Evolutionary conservation across 352 stramenopile genomes (phyloP).

Genomic region (Phytophthora fragariaefolia): DNA sequence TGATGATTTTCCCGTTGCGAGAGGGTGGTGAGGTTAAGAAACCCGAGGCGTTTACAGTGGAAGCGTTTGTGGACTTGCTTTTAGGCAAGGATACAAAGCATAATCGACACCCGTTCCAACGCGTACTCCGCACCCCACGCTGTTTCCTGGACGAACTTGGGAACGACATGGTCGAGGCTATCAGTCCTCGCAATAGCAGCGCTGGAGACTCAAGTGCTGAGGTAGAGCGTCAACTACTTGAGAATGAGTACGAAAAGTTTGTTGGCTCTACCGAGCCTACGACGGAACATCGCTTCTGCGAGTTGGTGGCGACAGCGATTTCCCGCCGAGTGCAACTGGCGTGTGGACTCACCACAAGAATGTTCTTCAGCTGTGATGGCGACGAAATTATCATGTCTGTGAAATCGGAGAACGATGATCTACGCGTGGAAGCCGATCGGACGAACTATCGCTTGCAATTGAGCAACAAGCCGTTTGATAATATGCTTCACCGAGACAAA

Average conservation of each 20-base stretch:
- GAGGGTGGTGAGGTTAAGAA: slow-evolving; percentile 64
- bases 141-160: slow-evolving; percentile 70
- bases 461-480: slow-evolving; percentile 72
- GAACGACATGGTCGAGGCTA: slow-evolving; percentile 39
- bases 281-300: slow-evolving; percentile 62
- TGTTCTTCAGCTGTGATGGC: slow-evolving; percentile 67
- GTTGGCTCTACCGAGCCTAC: slow-evolving; percentile 44
- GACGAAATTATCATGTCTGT: slow-evolving; percentile 83
- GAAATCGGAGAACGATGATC: slow-evolving; percentile 72
- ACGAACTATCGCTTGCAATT: slow-evolving; percentile 69
- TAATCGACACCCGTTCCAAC: slow-evolving; percentile 52
- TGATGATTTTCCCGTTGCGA: slow-evolving; percentile 75
- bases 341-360: slow-evolving; percentile 72
- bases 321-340: slow-evolving; percentile 66
- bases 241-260: slow-evolving; percentile 62
- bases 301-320: slow-evolving; percentile 63
- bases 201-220: slow-evolving; percentile 31
- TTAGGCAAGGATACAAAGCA: slow-evolving; percentile 52
- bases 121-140: slow-evolving; percentile 57
- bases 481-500: slow-evolving; percentile 59
- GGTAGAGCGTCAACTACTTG: slow-evolving; percentile 43
- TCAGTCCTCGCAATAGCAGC: slow-evolving; percentile 37
- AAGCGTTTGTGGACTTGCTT: slow-evolving; percentile 65
- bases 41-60: slow-evolving; percentile 51
- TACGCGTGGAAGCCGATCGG: slow-evolving; percentile 71